Percentiles rank a stretch among this genome's conserved stretches.
Evolutionary conservation across 305 asterid species (phyloP).

Genomic region (Salvia sclarea): DNA sequence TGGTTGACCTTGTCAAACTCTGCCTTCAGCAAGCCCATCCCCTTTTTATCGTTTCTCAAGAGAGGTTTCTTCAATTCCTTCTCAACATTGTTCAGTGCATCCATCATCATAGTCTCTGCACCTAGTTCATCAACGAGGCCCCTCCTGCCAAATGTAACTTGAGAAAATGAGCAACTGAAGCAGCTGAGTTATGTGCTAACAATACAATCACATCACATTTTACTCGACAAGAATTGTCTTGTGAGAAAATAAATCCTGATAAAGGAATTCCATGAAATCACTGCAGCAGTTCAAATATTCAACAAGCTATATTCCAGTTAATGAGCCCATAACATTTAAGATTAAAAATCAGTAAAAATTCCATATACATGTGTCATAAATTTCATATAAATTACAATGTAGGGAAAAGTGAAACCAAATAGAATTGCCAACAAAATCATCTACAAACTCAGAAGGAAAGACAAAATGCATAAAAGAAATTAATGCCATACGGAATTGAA

Average conservation of each 20-base stretch:
- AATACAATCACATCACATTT: background rate
- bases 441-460: background rate
- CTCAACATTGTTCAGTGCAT: slow-evolving; percentile 82
- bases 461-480: no score
- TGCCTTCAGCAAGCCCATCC: slow-evolving; percentile 69
- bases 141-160: slow-evolving; percentile 59
- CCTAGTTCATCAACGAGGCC: slow-evolving; percentile 78
- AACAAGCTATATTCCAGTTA: slow-evolving; percentile 22
- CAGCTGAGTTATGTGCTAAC: slow-evolving; percentile 15
- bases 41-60: slow-evolving; percentile 82
- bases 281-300: slow-evolving; percentile 7
- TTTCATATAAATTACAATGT: background rate
- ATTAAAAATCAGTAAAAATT: slow-evolving; percentile 6
- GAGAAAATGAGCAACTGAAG: slow-evolving; percentile 20
- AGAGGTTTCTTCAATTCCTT: slow-evolving; percentile 82
- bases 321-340: background rate
- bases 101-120: slow-evolving; percentile 83
- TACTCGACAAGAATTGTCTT: background rate
- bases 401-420: background rate
- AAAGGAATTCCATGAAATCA: background rate
- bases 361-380: background rate
- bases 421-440: slow-evolving; percentile 5
- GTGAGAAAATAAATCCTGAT: slow-evolving; percentile 8
- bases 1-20: slow-evolving; percentile 87
- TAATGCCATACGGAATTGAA: background rate